Percentiles rank a stretch among this genome's conserved stretches.
Evolutionary conservation across 495 filamentous ascomycete genomes (phyloP).

Genomic region (Trichoderma reesei): DNA sequence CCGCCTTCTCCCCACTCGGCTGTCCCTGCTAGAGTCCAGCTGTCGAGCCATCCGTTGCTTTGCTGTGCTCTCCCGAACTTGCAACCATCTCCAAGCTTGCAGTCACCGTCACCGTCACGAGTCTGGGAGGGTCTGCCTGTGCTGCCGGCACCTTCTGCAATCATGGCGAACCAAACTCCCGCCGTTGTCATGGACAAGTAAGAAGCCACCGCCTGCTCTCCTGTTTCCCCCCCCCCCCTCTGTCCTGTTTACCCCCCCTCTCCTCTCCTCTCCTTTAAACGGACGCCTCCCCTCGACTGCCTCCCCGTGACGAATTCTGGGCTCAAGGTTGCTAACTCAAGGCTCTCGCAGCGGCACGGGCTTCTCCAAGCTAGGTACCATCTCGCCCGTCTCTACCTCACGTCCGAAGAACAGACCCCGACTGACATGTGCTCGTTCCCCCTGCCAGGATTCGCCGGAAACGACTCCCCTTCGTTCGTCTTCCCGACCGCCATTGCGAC

Average conservation of each 20-base stretch:
- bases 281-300: neutral
- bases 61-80: neutral
- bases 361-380: constrained; percentile 91
- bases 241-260: constrained; percentile 13
- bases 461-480: constrained; percentile 97
- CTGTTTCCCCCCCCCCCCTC: neutral
- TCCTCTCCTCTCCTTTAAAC: constrained; percentile 13
- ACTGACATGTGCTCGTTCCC: constrained; percentile 13
- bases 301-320: too few relatives aligned
- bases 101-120: neutral
- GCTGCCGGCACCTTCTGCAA: constrained; percentile 6
- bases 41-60: neutral
- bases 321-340: constrained; percentile 10
- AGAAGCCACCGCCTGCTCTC: too few relatives aligned
- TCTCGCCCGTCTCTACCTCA: neutral
- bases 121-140: neutral
- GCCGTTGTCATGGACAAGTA: constrained; percentile 99
- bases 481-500: constrained; percentile 98
- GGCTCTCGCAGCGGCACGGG: constrained; percentile 72
- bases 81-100: neutral
- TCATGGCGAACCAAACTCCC: constrained; percentile 93
- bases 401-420: constrained; percentile 1
- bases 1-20: neutral
- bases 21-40: neutral
- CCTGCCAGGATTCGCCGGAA: constrained; percentile 84